Evolutionary conservation across 768 basidiomycete genomes (phyloP).

Genomic region (Suillus americanus): DNA sequence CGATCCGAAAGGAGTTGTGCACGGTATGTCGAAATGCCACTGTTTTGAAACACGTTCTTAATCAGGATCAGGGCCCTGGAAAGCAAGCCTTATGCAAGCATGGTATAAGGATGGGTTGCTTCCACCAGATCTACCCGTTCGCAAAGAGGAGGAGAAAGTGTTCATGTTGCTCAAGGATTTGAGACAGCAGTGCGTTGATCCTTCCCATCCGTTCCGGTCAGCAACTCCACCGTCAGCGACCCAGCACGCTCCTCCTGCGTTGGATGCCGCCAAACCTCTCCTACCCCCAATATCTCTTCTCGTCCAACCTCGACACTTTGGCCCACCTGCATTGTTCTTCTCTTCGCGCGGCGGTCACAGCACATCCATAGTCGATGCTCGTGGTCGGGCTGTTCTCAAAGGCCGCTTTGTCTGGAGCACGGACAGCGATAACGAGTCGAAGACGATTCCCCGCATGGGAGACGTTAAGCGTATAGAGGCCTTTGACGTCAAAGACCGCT

Average conservation of each 20-base stretch:
- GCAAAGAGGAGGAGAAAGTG: conserved; percentile 70
- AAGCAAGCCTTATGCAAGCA: conserved; percentile 81
- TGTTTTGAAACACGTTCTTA: conserved; percentile 10
- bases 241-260: conserved; percentile 18
- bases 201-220: conserved; percentile 71
- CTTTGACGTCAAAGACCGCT: conserved; percentile 72
- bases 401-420: conserved; percentile 78
- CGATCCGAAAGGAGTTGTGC: conserved; percentile 78
- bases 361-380: conserved; percentile 83
- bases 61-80: conserved; percentile 70
- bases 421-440: conserved; percentile 51
- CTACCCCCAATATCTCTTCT: conserved; percentile 75
- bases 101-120: conserved; percentile 87
- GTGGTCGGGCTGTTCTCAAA: conserved; percentile 81
- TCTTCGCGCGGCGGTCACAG: conserved; percentile 90
- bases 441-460: conserved; percentile 52
- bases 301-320: conserved; percentile 77
- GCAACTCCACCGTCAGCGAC: conserved; percentile 43
- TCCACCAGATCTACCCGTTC: conserved; percentile 79
- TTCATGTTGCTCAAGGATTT: conserved; percentile 73
- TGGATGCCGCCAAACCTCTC: conserved; percentile 52
- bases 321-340: conserved; percentile 84
- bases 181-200: conserved; percentile 75
- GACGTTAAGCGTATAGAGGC: conserved; percentile 84
- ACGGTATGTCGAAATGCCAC: conserved; percentile 50